Conservation (phyloP, 345 rosid species). For the Hevea brasiliensis region DNA sequence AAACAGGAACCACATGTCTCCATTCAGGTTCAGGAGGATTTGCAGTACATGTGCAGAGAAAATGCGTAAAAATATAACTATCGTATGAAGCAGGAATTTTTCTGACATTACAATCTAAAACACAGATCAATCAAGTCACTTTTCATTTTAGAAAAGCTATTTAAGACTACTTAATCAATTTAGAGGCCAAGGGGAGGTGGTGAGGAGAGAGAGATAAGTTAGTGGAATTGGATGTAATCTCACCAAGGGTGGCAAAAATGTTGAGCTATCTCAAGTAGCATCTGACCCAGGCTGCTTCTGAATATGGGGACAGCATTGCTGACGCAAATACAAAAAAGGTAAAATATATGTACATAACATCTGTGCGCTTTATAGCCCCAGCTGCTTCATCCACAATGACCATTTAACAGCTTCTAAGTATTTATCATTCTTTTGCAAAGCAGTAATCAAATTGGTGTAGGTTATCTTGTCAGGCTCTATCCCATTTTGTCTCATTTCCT, state of each 20-base stretch:
- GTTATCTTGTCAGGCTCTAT: slow-evolving; percentile 77
- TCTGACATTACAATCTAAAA: too few relatives aligned
- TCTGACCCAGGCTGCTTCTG: neutral
- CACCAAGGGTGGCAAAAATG: neutral
- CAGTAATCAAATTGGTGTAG: slow-evolving; percentile 64
- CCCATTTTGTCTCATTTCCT: slow-evolving; percentile 74
- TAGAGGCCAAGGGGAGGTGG: neutral
- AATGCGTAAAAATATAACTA: too few relatives aligned
- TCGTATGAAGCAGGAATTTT: too few relatives aligned
- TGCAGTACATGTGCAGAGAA: too few relatives aligned
- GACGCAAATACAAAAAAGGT: neutral
- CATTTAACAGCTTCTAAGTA: slow-evolving; percentile 87
- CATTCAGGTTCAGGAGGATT: too few relatives aligned
- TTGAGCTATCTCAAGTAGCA: neutral
- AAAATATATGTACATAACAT: neutral
- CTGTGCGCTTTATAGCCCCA: slow-evolving; percentile 45
- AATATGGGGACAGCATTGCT: neutral
- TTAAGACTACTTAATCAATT: neutral
- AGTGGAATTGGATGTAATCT: neutral
- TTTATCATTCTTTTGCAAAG: slow-evolving; percentile 69
- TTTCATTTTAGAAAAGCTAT: neutral
- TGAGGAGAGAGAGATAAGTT: neutral
- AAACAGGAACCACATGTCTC: too few relatives aligned
- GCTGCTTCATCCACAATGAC: slow-evolving; percentile 98
- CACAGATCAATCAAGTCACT: neutral